A percentile compares a stretch with the other conserved stretches of the same genome.
phyloP scores from a whole-genome alignment of 2,329 filamentous ascomycete genomes.

The Thielaviopsis euricoi region DNA sequence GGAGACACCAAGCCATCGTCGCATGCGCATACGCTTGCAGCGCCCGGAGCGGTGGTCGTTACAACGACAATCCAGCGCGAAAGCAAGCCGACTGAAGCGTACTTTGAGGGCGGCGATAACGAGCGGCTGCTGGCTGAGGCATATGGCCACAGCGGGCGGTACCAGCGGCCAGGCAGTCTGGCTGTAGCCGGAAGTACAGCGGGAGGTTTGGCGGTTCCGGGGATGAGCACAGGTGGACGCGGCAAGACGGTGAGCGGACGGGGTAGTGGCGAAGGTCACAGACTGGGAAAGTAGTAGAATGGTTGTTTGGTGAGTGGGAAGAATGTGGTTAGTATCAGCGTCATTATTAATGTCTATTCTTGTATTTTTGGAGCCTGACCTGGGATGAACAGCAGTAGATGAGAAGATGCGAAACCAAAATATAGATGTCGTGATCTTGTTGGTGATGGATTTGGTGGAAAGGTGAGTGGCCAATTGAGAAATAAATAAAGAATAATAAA shows the following conservation, averaged over 20 bases:
- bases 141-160: background rate
- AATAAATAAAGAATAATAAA: too few relatives aligned
- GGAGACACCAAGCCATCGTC: slow-evolving; percentile 6
- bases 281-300: background rate
- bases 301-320: background rate
- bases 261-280: background rate
- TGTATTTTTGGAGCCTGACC: too few relatives aligned
- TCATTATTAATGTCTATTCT: too few relatives aligned
- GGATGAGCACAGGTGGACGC: background rate
- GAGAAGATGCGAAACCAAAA: too few relatives aligned
- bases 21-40: background rate
- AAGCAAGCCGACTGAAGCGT: slow-evolving; percentile 16
- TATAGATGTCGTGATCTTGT: too few relatives aligned
- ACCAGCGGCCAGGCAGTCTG: background rate
- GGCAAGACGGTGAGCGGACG: background rate
- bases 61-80: slow-evolving; percentile 24
- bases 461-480: too few relatives aligned
- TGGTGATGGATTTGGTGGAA: too few relatives aligned
- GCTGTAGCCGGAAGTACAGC: background rate
- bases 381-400: too few relatives aligned
- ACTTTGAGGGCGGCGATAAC: slow-evolving; percentile 5
- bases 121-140: slow-evolving; percentile 6
- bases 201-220: background rate
- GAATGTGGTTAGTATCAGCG: too few relatives aligned
- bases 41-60: slow-evolving; percentile 18